Evolutionary conservation across 176 grass and related monocot genomes (phyloP), one percentile per base, ranked within the genome.

Genomic region (Pontederia crassipes): DNA sequence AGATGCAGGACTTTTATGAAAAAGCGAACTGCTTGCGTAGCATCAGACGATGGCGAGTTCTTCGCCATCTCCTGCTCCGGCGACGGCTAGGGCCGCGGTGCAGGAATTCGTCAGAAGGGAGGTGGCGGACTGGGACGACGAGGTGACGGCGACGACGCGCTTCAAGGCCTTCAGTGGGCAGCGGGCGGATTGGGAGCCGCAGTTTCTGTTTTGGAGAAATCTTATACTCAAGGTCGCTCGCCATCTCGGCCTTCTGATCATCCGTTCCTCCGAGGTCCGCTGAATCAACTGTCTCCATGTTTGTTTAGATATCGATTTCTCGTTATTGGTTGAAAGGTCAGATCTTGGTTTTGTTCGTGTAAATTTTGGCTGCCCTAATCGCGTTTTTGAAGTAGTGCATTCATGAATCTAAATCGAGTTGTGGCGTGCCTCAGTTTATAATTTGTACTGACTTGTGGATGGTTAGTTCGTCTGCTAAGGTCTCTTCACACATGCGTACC

Each of bases 121-220:
- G 71, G 70, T 90, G 61, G 45, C 7, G 11, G 57, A 48, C 18
- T 90, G 87, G 82, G 79, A 90, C 26, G 79, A 90, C 59, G 71
- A 73, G 59, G 58, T 63, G 26, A 40, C 16, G 67, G 69, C 1
- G 27, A 76, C 72, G 28, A 69, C 72, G 72, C 87, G 73, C 64
- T 86, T 90, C 82, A 90, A 90, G 65, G 82, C 79, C 52, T 90
- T 90, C 79, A 86, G 78, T 60, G 87, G 82, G 45, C 79, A 90
- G 82, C 68, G 79, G 24, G 5, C 82, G 53, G 79, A 86, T 75
- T 90, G 87, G 79, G 72, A 77, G 45, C 56, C 79, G 59, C 82
- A 61, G 69, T 64, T 90, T 58, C 69, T 77, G 60, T 86, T 82
- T 79, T 90, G 82, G 87, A 82, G 81, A 69, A 61, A 77, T 55